Conservation (phyloP, 345 rosid species). For the Populus davidiana region DNA sequence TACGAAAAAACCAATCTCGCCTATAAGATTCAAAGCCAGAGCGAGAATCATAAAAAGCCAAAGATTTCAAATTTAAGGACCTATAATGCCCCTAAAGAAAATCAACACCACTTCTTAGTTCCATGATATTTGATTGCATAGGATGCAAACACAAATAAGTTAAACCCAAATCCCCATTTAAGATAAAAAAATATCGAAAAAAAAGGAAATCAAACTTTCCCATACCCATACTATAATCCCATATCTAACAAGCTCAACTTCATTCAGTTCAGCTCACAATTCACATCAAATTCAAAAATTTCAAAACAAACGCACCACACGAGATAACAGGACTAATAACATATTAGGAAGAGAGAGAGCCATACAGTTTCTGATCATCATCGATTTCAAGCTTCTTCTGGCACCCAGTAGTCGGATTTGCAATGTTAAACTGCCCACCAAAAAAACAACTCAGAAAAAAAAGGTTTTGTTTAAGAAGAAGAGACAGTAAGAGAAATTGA, state of each 20-base stretch:
- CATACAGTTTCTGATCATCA: constrained; percentile 31
- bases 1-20: background rate
- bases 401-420: constrained; percentile 29
- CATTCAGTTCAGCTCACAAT: background rate
- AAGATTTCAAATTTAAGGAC: background rate
- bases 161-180: background rate
- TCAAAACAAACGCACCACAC: background rate
- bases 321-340: background rate
- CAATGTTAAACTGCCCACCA: constrained; percentile 20
- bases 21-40: background rate
- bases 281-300: background rate
- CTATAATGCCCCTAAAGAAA: background rate
- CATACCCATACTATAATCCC: background rate
- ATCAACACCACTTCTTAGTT: background rate
- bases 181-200: background rate
- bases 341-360: background rate
- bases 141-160: background rate
- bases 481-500: no score
- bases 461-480: background rate
- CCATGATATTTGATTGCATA: background rate
- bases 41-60: background rate
- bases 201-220: background rate
- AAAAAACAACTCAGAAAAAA: background rate
- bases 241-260: background rate
- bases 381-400: constrained; percentile 31